Conservation (phyloP, 2,329 filamentous ascomycete species). For the Botryotinia globosa region DNA sequence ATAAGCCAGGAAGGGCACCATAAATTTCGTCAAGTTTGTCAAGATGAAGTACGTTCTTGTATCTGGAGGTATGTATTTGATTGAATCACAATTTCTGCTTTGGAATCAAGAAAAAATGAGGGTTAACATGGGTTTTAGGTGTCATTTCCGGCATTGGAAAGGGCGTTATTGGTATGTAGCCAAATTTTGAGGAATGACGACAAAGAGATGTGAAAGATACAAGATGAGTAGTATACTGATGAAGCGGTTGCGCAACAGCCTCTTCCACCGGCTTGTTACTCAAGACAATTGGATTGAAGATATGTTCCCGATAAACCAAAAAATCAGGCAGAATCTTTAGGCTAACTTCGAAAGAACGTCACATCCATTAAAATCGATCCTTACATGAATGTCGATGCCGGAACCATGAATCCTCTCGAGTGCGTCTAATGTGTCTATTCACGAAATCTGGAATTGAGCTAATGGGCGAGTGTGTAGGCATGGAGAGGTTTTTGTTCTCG, state of each 20-base stretch:
- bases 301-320: slow-evolving; percentile 46
- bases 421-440: slow-evolving; percentile 37
- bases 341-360: slow-evolving; percentile 47
- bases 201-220: background rate
- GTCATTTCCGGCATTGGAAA: slow-evolving; percentile 59
- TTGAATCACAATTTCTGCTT: background rate
- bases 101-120: background rate
- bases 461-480: slow-evolving; percentile 52
- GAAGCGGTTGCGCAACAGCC: slow-evolving; percentile 44
- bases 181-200: slow-evolving; percentile 1
- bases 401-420: slow-evolving; percentile 60
- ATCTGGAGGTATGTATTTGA: slow-evolving; percentile 58
- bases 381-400: slow-evolving; percentile 75
- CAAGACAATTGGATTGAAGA: slow-evolving; percentile 77
- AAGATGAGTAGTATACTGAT: slow-evolving; percentile 9
- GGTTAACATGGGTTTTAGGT: slow-evolving; percentile 36
- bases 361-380: slow-evolving; percentile 69
- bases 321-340: slow-evolving; percentile 8
- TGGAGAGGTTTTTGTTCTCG: slow-evolving; percentile 85
- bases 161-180: slow-evolving; percentile 61
- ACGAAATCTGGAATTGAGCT: slow-evolving; percentile 29
- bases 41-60: slow-evolving; percentile 82
- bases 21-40: slow-evolving; percentile 24
- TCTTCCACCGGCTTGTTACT: slow-evolving; percentile 72
- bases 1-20: slow-evolving; percentile 33